phyloP scores from a whole-genome alignment of 306 rosid genomes.

The Arachis hypogaea region DNA sequence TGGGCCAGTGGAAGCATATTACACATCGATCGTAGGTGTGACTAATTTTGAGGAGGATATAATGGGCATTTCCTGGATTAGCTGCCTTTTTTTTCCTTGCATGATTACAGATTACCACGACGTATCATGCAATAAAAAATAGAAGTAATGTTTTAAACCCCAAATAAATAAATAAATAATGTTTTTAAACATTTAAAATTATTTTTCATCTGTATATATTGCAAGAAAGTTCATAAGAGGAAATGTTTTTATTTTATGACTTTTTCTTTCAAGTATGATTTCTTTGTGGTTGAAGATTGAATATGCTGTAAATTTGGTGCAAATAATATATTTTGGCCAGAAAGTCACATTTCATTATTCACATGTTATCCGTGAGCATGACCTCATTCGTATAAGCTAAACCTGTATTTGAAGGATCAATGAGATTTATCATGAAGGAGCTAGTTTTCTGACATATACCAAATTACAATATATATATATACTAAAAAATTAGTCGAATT shows the following conservation, averaged over 20 bases:
- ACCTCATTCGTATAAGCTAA: not conserved
- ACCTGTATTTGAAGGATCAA: too few species aligned
- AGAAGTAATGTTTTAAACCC: not conserved
- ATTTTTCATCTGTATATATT: too few species aligned
- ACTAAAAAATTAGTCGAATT: too few species aligned
- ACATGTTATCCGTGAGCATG: not conserved
- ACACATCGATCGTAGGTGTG: not conserved
- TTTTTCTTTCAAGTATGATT: not conserved
- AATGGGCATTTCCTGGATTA: not conserved
- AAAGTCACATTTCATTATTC: not conserved
- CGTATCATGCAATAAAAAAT: not conserved
- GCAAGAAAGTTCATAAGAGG: not conserved
- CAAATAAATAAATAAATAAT: not conserved
- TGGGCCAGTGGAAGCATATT: not conserved
- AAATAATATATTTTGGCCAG: not conserved
- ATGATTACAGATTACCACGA: constrained; percentile 12
- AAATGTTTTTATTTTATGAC: not conserved
- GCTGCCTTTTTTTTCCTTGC: not conserved
- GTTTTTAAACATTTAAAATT: not conserved
- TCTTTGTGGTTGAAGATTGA: not conserved
- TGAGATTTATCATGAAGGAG: too few species aligned
- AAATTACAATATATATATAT: too few species aligned
- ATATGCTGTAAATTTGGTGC: not conserved
- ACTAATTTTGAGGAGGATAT: too few species aligned
- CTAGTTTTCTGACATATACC: too few species aligned